Conservation (phyloP, 2,329 filamentous ascomycete species). For the Fusarium oxysporum region DNA sequence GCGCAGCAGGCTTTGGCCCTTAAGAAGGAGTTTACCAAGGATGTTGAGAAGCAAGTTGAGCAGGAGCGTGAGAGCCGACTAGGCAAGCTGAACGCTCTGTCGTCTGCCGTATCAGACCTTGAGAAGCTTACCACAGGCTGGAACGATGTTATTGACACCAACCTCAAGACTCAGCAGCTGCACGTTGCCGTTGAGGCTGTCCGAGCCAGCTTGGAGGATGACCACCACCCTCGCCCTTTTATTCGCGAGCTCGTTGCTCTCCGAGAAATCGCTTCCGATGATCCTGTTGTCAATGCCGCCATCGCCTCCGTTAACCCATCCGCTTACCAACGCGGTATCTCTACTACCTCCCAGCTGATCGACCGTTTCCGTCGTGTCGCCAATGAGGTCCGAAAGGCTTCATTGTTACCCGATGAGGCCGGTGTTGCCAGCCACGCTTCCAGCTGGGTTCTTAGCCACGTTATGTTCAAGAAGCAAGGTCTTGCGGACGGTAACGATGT, state of each 20-base stretch:
- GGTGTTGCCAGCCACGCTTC: conserved; percentile 95
- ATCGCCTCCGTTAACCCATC: conserved; percentile 96
- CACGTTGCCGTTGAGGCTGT: conserved; percentile 96
- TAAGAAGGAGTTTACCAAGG: conserved; percentile 84
- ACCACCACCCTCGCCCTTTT: conserved; percentile 81
- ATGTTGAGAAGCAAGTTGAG: conserved; percentile 86
- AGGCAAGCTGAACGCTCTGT: conserved; percentile 85
- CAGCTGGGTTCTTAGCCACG: conserved; percentile 88
- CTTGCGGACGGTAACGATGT: conserved; percentile 88
- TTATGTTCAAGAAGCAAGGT: conserved; percentile 95
- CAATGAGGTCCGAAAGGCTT: conserved; percentile 91
- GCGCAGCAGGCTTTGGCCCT: conserved; percentile 90
- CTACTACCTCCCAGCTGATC: conserved; percentile 85
- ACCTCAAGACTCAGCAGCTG: conserved; percentile 93
- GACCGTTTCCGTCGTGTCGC: conserved; percentile 97
- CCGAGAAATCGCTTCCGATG: conserved; percentile 88
- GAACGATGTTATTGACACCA: conserved; percentile 90
- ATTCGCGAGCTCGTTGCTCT: conserved; percentile 92
- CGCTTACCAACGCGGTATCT: conserved; percentile 92
- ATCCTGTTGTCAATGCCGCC: conserved; percentile 89
- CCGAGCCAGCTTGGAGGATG: conserved; percentile 81
- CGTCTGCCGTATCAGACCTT: conserved; percentile 80
- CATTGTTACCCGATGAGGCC: conserved; percentile 90
- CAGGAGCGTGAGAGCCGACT: conserved; percentile 87
- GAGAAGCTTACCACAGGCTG: conserved; percentile 89